phyloP scores from a whole-genome alignment of 768 basidiomycete species.

The Mycena rosella region DNA sequence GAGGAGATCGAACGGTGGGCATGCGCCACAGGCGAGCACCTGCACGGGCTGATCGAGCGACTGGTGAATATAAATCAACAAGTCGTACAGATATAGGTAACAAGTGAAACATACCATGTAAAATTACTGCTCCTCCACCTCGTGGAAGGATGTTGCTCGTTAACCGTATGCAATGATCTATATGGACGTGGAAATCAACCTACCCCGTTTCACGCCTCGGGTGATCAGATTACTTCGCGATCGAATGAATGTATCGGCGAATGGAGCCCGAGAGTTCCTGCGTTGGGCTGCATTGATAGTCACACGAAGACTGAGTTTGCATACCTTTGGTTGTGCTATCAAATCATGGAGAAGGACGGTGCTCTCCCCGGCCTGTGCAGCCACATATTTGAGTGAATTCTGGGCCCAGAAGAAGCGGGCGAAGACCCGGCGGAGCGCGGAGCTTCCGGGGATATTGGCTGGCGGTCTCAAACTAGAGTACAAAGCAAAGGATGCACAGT shows the following conservation, averaged over 20 bases:
- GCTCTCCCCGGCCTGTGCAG: constrained; percentile 8
- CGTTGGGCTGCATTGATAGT: not conserved
- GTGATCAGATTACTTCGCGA: constrained; percentile 5
- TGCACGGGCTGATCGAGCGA: constrained; percentile 5
- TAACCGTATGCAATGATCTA: constrained; percentile 13
- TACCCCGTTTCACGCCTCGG: not conserved
- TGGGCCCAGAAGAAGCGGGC: constrained; percentile 7
- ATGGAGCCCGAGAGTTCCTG: constrained; percentile 9
- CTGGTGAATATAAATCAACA: not conserved
- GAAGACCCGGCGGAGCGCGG: not conserved
- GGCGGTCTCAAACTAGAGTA: not conserved
- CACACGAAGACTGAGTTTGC: too few relatives aligned
- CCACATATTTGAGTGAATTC: not conserved
- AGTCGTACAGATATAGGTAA: not conserved
- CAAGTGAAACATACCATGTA: not conserved
- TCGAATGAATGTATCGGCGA: constrained; percentile 6
- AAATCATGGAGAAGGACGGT: constrained; percentile 2
- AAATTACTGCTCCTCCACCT: not conserved
- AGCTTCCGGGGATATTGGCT: not conserved
- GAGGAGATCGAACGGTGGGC: constrained; percentile 12
- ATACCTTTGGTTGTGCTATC: not conserved
- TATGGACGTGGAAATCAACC: not conserved
- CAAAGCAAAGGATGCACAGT: not conserved
- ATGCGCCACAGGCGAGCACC: not conserved
- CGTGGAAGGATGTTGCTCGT: constrained; percentile 5